phyloP scores from a whole-genome alignment of 805 yeast species.

The Monosporozyma yasuniensis region DNA sequence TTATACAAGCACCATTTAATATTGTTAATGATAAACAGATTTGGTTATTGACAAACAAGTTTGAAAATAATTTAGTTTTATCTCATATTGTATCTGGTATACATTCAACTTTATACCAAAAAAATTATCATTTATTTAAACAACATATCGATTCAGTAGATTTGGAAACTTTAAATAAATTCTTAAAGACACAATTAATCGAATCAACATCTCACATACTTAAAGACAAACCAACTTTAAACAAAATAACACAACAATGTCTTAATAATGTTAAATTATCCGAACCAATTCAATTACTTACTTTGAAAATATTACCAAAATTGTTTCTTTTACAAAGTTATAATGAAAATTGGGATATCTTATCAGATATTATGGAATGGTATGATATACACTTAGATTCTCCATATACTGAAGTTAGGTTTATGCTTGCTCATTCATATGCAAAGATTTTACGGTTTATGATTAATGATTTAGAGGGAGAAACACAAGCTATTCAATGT shows the following conservation, averaged over 20 bases:
- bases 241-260: neutral
- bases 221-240: neutral
- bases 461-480: slow-evolving; percentile 24
- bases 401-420: slow-evolving; percentile 49
- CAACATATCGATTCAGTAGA: slow-evolving; percentile 2
- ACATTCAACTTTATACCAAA: slow-evolving; percentile 25
- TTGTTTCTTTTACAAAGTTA: slow-evolving; percentile 15
- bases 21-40: slow-evolving; percentile 36
- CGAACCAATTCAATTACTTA: neutral
- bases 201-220: neutral
- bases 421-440: slow-evolving; percentile 57
- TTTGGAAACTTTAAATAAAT: slow-evolving; percentile 14
- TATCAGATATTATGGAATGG: slow-evolving; percentile 43
- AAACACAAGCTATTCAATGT: slow-evolving; percentile 16
- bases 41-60: slow-evolving; percentile 26
- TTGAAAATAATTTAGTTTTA: slow-evolving; percentile 38
- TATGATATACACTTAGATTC: slow-evolving; percentile 38
- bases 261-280: neutral
- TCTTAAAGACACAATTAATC: slow-evolving; percentile 7
- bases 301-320: slow-evolving; percentile 18
- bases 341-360: slow-evolving; percentile 29
- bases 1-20: slow-evolving; percentile 68
- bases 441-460: slow-evolving; percentile 36
- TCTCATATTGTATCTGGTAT: slow-evolving; percentile 26
- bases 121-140: slow-evolving; percentile 8